Percentiles rank a stretch among this genome's conserved stretches.
Evolutionary conservation across 495 filamentous ascomycete genomes (phyloP).

Genomic region (Aspergillus asperescens): DNA sequence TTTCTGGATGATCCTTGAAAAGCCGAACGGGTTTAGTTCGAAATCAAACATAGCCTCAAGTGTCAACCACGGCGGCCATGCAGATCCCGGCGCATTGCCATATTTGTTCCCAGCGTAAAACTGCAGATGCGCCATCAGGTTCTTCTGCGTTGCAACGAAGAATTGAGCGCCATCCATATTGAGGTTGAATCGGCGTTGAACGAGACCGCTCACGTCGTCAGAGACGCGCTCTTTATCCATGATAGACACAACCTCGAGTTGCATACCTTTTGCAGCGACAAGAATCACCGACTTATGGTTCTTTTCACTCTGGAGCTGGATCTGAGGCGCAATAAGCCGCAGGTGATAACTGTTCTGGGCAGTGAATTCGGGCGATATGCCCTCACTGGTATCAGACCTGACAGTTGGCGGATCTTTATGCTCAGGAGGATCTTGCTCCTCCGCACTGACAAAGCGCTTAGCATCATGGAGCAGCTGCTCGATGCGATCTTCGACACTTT

Average conservation of each 20-base stretch:
- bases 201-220: slow-evolving; percentile 89
- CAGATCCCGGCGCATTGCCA: slow-evolving; percentile 73
- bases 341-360: slow-evolving; percentile 91
- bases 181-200: slow-evolving; percentile 87
- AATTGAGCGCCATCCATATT: slow-evolving; percentile 97
- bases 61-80: slow-evolving; percentile 97
- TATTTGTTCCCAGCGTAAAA: slow-evolving; percentile 94
- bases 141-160: slow-evolving; percentile 91
- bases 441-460: slow-evolving; percentile 73
- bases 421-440: slow-evolving; percentile 48
- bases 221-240: slow-evolving; percentile 92
- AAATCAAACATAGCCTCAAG: slow-evolving; percentile 99
- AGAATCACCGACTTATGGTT: slow-evolving; percentile 87
- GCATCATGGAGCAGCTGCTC: slow-evolving; percentile 80
- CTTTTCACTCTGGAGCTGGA: slow-evolving; percentile 97
- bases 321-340: slow-evolving; percentile 91
- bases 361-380: slow-evolving; percentile 85
- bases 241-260: slow-evolving; percentile 91
- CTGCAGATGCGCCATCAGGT: slow-evolving; percentile 75
- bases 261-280: slow-evolving; percentile 94
- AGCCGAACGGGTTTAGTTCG: slow-evolving; percentile 83
- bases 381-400: slow-evolving; percentile 55
- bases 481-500: slow-evolving; percentile 77
- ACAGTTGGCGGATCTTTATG: slow-evolving; percentile 23
- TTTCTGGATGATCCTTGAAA: slow-evolving; percentile 88